phyloP scores from a whole-genome alignment of 768 basidiomycete genomes.

The Auriscalpium vulgare region DNA sequence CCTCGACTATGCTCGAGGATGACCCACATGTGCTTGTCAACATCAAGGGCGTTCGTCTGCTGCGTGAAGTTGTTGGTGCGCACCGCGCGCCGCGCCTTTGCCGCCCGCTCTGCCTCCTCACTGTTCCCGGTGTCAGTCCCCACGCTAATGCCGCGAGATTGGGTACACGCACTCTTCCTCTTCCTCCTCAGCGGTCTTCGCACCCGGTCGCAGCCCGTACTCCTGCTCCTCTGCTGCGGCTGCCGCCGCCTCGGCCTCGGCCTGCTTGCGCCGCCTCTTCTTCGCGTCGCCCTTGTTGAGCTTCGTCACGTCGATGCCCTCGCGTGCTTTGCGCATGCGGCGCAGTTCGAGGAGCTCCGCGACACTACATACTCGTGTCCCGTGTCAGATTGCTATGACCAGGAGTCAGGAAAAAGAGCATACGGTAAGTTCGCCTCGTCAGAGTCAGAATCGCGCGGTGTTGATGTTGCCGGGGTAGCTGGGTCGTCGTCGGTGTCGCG shows the following conservation, averaged over 20 bases:
- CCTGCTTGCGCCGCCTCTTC: conserved; percentile 54
- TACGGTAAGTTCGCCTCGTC: conserved; percentile 38
- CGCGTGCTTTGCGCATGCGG: conserved; percentile 60
- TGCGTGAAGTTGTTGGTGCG: conserved; percentile 92
- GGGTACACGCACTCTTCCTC: conserved; percentile 45
- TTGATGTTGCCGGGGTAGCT: conserved; percentile 1
- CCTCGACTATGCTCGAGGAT: background rate
- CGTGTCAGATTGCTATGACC: background rate
- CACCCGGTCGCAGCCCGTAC: conserved; percentile 53
- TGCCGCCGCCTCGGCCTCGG: conserved; percentile 34
- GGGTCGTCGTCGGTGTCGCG: conserved; percentile 23
- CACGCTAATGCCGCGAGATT: no score
- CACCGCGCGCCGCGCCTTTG: conserved; percentile 66
- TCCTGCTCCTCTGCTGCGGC: conserved; percentile 36
- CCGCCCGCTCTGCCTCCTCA: conserved; percentile 58
- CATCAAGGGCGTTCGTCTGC: conserved; percentile 91
- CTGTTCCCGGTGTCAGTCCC: conserved; percentile 21
- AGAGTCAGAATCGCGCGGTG: conserved; percentile 27
- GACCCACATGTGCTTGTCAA: conserved; percentile 95
- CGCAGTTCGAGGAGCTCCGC: conserved; percentile 81
- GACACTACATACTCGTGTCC: conserved; percentile 36
- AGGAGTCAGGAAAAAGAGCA: conserved; percentile 17
- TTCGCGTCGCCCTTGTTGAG: conserved; percentile 78
- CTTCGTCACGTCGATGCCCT: conserved; percentile 82
- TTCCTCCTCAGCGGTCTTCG: conserved; percentile 23